phyloP scores from a whole-genome alignment of 176 grass and related monocot genomes.

The Echinochloa phyllopogon region DNA sequence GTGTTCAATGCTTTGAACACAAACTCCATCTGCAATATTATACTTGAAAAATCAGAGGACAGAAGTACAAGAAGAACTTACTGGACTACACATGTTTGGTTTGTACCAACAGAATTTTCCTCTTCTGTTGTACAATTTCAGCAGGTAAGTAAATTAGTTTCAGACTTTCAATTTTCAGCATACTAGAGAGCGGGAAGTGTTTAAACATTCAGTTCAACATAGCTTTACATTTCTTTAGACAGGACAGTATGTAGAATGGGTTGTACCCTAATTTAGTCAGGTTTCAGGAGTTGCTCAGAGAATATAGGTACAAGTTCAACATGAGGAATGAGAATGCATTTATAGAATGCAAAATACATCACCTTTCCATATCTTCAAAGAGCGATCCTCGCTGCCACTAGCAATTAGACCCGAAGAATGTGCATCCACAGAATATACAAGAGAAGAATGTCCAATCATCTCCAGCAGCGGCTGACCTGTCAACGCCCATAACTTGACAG shows the following conservation, averaged over 20 bases:
- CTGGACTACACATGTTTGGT: background rate
- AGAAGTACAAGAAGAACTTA: constrained; percentile 5
- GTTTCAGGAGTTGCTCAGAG: background rate
- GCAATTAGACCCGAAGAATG: constrained; percentile 93
- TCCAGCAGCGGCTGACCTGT: constrained; percentile 90
- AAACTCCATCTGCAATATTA: constrained; percentile 77
- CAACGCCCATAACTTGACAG: constrained; percentile 89
- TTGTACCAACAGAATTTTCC: background rate
- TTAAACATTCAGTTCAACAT: background rate
- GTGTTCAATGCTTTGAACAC: constrained; percentile 91
- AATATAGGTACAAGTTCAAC: constrained; percentile 23
- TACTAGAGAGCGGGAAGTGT: background rate
- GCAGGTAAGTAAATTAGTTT: background rate
- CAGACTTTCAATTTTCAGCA: constrained; percentile 14
- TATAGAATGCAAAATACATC: constrained; percentile 40
- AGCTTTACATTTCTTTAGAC: background rate
- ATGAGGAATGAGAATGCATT: constrained; percentile 15
- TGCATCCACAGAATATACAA: constrained; percentile 92
- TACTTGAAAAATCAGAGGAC: constrained; percentile 25
- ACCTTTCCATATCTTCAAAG: constrained; percentile 98
- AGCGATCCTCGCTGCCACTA: constrained; percentile 91
- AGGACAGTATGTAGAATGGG: constrained; percentile 8
- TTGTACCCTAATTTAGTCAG: constrained; percentile 2
- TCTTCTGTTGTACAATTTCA: constrained; percentile 20
- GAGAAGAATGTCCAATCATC: constrained; percentile 94